phyloP scores from a whole-genome alignment of 2,329 filamentous ascomycete genomes.

The Hirsutella minnesotensis region DNA sequence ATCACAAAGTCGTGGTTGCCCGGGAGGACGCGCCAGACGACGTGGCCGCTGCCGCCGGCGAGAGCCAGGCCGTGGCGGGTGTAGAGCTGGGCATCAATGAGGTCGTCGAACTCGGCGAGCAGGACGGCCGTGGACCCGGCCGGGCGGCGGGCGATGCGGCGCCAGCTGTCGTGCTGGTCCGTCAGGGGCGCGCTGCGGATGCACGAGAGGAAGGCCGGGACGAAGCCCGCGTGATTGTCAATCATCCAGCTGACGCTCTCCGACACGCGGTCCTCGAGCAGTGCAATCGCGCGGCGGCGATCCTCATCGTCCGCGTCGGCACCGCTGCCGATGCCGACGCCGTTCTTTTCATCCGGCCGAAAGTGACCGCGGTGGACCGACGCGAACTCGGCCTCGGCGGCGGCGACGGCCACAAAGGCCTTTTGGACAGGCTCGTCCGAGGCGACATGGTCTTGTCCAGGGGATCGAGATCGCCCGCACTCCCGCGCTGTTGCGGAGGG shows the following conservation, averaged over 20 bases:
- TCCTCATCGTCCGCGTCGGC: too few species aligned
- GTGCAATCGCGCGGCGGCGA: neutral
- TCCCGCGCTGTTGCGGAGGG: too few species aligned
- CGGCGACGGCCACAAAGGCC: constrained; percentile 9
- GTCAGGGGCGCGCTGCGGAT: constrained; percentile 42
- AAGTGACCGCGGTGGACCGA: neutral
- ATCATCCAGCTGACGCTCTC: constrained; percentile 48
- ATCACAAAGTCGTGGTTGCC: constrained; percentile 53
- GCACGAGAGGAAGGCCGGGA: constrained; percentile 47
- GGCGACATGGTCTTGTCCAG: too few species aligned
- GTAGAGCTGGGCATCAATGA: constrained; percentile 41
- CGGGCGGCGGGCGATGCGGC: constrained; percentile 27
- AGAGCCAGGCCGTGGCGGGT: constrained; percentile 35
- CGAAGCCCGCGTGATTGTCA: constrained; percentile 42
- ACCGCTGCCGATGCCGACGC: too few species aligned
- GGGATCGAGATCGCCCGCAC: too few species aligned
- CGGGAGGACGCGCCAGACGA: constrained; percentile 38
- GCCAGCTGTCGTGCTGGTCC: constrained; percentile 39
- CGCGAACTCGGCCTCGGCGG: constrained; percentile 29
- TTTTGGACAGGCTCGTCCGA: constrained; percentile 12
- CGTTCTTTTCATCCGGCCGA: too few species aligned
- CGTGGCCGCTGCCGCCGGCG: constrained; percentile 34
- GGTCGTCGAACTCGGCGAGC: constrained; percentile 36
- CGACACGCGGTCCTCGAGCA: constrained; percentile 35
- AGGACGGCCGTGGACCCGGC: constrained; percentile 37